phyloP scores from a whole-genome alignment of 495 filamentous ascomycete genomes.

The Aspergillus nidulans region DNA sequence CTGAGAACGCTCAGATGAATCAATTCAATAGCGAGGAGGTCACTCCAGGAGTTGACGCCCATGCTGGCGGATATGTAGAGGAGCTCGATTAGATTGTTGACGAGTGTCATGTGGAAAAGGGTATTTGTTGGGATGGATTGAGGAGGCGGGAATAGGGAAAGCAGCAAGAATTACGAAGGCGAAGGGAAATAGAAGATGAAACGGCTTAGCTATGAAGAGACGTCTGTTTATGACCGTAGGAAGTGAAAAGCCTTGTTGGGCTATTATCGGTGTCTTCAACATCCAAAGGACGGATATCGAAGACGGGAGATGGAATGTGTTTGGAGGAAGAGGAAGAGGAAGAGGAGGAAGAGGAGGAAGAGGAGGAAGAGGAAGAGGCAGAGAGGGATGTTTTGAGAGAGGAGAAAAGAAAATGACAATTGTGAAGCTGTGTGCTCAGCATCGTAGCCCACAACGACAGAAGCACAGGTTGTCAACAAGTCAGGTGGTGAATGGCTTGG shows the following conservation, averaged over 20 bases:
- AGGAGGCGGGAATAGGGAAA: background rate
- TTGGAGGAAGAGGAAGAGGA: background rate
- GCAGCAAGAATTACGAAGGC: background rate
- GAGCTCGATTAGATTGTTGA: background rate
- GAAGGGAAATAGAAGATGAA: background rate
- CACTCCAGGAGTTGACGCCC: background rate
- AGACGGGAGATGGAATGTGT: background rate
- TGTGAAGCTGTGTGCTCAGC: slow-evolving; percentile 7
- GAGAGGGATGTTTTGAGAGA: background rate
- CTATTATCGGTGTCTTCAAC: background rate
- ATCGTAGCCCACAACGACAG: background rate
- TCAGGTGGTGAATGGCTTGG: background rate
- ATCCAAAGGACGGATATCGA: background rate
- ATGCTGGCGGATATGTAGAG: background rate
- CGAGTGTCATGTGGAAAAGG: background rate
- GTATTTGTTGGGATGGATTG: background rate
- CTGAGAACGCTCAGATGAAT: background rate
- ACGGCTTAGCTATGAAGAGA: background rate
- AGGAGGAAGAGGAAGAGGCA: background rate
- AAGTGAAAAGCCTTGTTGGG: background rate
- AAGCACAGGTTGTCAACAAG: background rate
- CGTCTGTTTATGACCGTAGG: background rate
- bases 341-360: slow-evolving; percentile 2
- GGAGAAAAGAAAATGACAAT: background rate
- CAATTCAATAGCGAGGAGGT: background rate